Conservation (phyloP, 1,284 basidiomycete species). For the Ganoderma lucidum region DNA sequence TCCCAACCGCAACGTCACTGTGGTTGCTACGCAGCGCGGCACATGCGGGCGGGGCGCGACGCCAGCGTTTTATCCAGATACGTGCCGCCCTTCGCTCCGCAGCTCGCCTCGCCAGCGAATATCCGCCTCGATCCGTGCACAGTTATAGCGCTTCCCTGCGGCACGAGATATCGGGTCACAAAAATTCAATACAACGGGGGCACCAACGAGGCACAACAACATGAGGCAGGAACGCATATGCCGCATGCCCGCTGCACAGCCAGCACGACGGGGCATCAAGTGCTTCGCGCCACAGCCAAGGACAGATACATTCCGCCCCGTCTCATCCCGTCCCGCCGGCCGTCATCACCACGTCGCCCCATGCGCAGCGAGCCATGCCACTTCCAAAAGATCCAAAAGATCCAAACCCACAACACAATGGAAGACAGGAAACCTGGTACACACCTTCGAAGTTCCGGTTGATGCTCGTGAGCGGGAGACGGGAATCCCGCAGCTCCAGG, state of each 20-base stretch:
- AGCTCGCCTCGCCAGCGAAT: background rate
- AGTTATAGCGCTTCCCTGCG: background rate
- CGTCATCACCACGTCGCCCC: background rate
- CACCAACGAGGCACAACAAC: background rate
- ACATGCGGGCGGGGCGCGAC: background rate
- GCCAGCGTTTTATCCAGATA: background rate
- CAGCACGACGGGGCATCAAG: slow-evolving; percentile 14
- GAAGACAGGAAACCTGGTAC: slow-evolving; percentile 16
- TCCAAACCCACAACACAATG: background rate
- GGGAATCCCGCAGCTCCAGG: slow-evolving; percentile 93
- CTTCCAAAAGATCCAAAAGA: background rate
- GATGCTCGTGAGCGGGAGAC: slow-evolving; percentile 93
- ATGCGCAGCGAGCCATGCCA: background rate
- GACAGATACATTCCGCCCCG: background rate
- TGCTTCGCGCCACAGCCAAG: slow-evolving; percentile 15
- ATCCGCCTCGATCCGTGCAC: background rate
- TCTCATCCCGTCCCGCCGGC: too few relatives aligned
- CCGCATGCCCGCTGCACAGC: slow-evolving; percentile 15
- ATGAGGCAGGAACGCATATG: slow-evolving; percentile 13
- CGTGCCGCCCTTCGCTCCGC: background rate
- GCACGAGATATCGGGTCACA: background rate
- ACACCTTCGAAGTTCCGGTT: slow-evolving; percentile 88
- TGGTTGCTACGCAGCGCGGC: background rate
- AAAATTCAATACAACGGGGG: background rate
- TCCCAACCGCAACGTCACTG: background rate